Conservation (phyloP, 257 asterid genomes). For the Ilex aquifolium region DNA sequence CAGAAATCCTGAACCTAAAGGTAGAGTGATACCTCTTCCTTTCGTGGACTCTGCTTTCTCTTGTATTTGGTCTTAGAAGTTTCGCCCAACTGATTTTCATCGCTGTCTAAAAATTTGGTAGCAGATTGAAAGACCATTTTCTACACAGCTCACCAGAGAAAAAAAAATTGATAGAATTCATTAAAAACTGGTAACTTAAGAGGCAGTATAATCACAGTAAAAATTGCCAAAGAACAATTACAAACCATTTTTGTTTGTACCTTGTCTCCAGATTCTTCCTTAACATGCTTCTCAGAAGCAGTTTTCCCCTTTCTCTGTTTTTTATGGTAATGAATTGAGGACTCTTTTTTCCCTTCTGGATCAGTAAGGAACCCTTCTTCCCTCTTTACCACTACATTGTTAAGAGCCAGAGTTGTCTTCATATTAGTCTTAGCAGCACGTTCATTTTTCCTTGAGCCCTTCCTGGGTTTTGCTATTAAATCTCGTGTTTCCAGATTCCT, state of each 20-base stretch:
- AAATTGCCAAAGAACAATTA: constrained; percentile 13
- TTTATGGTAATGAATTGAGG: constrained; percentile 11
- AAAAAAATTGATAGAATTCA: background rate
- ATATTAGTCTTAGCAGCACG: background rate
- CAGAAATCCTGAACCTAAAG: background rate
- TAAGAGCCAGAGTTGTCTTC: background rate
- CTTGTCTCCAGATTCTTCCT: constrained; percentile 15
- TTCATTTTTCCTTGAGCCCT: constrained; percentile 20
- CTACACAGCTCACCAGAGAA: constrained; percentile 16
- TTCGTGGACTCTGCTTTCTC: background rate
- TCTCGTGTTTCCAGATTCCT: background rate
- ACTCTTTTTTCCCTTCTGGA: constrained; percentile 10
- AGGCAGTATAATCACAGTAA: background rate
- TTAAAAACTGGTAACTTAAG: background rate
- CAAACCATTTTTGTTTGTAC: constrained; percentile 12
- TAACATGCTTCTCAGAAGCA: constrained; percentile 14
- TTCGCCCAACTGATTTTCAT: background rate
- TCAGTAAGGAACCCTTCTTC: constrained; percentile 18
- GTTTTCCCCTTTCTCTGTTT: constrained; percentile 8
- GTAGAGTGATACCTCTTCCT: background rate
- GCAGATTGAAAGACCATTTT: constrained; percentile 15
- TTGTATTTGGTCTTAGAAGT: background rate
- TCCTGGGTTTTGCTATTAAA: background rate
- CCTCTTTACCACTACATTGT: constrained; percentile 10
- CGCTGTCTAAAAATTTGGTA: constrained; percentile 8